Percentiles rank a stretch among this genome's conserved stretches.
Conservation (phyloP, 176 grass and related monocot species). For the Cenchrus fungigraminus region DNA sequence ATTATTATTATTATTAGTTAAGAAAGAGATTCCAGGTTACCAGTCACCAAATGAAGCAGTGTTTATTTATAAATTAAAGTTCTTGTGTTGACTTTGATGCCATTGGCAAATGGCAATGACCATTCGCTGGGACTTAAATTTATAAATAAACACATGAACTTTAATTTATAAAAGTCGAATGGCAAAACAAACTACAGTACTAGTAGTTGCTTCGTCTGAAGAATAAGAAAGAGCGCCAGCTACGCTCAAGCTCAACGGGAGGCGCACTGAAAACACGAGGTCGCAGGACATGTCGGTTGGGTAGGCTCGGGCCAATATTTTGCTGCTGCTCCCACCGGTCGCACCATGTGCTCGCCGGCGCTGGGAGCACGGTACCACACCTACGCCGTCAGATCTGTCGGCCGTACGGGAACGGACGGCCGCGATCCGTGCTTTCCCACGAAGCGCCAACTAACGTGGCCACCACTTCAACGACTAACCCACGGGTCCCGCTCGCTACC, state of each 20-base stretch:
- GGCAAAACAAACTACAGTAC: not conserved
- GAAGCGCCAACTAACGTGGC: not conserved
- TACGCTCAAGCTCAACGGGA: not conserved
- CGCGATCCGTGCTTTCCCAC: not conserved
- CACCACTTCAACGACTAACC: not conserved
- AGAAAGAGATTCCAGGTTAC: not conserved
- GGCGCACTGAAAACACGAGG: not conserved
- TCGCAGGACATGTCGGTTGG: not conserved
- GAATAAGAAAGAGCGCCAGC: not conserved
- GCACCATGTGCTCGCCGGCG: not conserved
- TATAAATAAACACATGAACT: too few relatives aligned
- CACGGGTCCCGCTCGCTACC: not conserved
- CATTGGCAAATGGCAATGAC: not conserved
- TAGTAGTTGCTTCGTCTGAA: not conserved
- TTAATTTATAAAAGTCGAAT: too few relatives aligned
- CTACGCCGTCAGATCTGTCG: not conserved
- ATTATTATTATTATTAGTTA: too few relatives aligned
- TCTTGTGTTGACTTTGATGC: slow-evolving; percentile 5
- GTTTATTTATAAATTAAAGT: not conserved
- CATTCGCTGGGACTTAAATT: not conserved
- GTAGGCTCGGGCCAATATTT: not conserved
- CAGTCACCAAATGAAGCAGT: not conserved
- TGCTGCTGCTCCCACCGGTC: not conserved
- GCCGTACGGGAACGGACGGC: not conserved
- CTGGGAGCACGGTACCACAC: not conserved